Base-by-base conservation (phyloP, 2,329 filamentous ascomycete genomes). In the Tympanopsis confertula region DNA sequence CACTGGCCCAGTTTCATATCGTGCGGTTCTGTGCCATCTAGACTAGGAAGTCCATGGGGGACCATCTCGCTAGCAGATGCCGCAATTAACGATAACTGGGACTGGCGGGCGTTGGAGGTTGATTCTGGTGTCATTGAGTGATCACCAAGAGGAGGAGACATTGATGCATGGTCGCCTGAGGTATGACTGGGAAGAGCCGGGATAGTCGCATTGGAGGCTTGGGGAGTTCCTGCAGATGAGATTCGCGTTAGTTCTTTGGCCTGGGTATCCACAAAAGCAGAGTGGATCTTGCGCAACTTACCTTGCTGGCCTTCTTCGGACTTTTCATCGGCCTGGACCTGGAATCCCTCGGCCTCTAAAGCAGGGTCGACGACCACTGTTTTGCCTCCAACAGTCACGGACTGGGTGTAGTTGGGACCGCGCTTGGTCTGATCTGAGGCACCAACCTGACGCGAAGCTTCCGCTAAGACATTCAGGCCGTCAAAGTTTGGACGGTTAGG, bases 41-140 rank as follows among this genome's bases (percentile, higher is more conserved):
- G 46, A 19, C 53, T 43, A 29, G 55, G 43, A 18, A 29, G 13
- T 22, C 51, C 53, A 17, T 63, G 55, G 2, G 59, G 57, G 24
- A 62, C 58, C 53, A 63, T 64, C 45, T 64, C 60, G 41, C 54
- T 63, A 20, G 62, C 62, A 24, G 61, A 63, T 10, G 62, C 62
- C 5, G 62, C 62, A 35, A 65, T 65, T 48, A 63, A 51, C 18
- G 60, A 64, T 35, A 65, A 50, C 39, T 62, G 59, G 22, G 61
- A 52, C 2, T 49, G 58, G 41, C 57, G 58, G 35, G 50, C 53
- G 43, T 57, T 57, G 22, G 52, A 48, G 19, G 50, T 43, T 15
- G 56, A 49, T 17, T 62, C 58, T 15, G 54, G 48, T 3, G 54
- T 53, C 45, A 59, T 43, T 13, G 55, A 54, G 24, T 47, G 40